These are phyloP conservation scores for Eudorina sp. DNA, from an alignment of 139 green algal species.

Conservation along the genomic window DNA sequence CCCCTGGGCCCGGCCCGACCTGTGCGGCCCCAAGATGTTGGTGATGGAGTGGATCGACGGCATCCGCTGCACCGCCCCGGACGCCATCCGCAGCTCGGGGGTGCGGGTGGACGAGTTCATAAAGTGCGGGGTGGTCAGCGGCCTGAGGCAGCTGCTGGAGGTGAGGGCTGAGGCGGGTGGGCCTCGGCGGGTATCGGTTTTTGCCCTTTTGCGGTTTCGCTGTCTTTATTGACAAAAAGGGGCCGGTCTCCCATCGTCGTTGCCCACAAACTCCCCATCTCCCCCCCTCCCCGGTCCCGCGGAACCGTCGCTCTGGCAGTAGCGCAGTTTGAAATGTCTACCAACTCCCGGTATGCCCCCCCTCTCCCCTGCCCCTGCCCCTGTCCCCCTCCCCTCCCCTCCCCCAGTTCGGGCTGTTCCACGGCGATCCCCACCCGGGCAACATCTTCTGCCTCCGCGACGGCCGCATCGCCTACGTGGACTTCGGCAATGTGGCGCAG, in stretches of 20 bases:
- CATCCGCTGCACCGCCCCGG: constrained; percentile 90
- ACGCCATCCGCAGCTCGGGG: constrained; percentile 70
- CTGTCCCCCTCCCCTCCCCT: neutral
- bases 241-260: no score
- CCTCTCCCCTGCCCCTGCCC: neutral
- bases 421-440: constrained; percentile 95
- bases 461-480: constrained; percentile 99
- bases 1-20: constrained; percentile 89
- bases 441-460: constrained; percentile 98
- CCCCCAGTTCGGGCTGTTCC: constrained; percentile 93
- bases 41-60: constrained; percentile 99
- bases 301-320: no score
- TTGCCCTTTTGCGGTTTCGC: no score
- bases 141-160: constrained; percentile 97
- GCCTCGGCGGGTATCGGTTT: no score
- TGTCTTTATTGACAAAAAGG: no score
- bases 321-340: no score
- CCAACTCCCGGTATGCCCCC: no score
- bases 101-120: constrained; percentile 95
- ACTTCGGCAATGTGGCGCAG: constrained; percentile 99
- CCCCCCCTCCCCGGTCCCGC: no score
- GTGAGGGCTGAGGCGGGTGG: constrained; percentile 46
- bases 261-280: no score
- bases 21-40: constrained; percentile 84
- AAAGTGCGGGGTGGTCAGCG: constrained; percentile 90